A percentile compares a stretch with the other conserved stretches of the same genome.
These are phyloP conservation scores for Taphrina deformans DNA, from an alignment of 1,139 yeast species.

Conservation along the genomic window DNA sequence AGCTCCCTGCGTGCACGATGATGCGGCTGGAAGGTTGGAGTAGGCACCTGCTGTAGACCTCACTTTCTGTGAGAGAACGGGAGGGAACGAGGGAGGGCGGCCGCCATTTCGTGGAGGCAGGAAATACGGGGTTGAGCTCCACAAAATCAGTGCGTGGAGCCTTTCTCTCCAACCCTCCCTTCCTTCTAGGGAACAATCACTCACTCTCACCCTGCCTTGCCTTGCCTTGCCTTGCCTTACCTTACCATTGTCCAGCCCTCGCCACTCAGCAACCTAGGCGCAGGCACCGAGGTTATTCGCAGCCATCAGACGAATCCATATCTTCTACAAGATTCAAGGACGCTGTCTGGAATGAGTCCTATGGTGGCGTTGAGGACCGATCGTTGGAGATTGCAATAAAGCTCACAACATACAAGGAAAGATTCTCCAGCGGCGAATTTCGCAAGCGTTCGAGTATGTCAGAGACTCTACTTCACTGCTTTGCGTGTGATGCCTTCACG, in stretches of 20 bases:
- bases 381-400: too few relatives aligned
- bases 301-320: too few relatives aligned
- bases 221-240: too few relatives aligned
- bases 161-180: too few relatives aligned
- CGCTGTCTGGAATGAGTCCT: neutral
- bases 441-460: slow-evolving; percentile 1
- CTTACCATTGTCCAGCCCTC: too few relatives aligned
- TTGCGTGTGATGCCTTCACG: slow-evolving; percentile 17
- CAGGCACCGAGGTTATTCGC: too few relatives aligned
- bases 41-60: too few relatives aligned
- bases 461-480: slow-evolving; percentile 29
- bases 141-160: neutral
- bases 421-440: too few relatives aligned
- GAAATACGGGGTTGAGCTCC: slow-evolving; percentile 13
- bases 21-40: neutral
- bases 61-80: neutral
- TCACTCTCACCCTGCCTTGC: too few relatives aligned
- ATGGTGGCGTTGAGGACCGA: neutral
- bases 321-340: too few relatives aligned
- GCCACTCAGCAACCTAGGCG: neutral
- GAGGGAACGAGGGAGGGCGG: too few relatives aligned
- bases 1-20: slow-evolving; percentile 33
- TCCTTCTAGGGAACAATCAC: neutral
- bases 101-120: neutral
- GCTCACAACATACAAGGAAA: too few relatives aligned